These are phyloP conservation scores for Selaginella moellendorffii DNA, from an alignment of 75 land plant species.

Conservation along the genomic window DNA sequence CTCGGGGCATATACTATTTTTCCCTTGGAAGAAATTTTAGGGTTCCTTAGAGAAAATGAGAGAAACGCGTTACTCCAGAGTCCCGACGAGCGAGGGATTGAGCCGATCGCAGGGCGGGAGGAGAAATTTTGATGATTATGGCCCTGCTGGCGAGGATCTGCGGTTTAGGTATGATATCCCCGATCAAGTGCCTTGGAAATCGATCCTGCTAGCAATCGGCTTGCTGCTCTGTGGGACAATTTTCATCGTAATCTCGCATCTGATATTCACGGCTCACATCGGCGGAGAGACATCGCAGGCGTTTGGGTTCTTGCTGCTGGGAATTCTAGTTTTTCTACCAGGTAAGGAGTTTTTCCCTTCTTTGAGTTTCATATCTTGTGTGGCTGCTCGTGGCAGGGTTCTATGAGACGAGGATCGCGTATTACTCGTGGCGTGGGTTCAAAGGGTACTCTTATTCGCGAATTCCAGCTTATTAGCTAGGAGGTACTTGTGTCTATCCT, in stretches of 20 bases:
- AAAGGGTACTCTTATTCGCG: conserved; percentile 56
- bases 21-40: too few species aligned
- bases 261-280: conserved; percentile 82
- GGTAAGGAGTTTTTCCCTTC: conserved; percentile 27
- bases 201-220: conserved; percentile 68
- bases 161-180: conserved; percentile 46
- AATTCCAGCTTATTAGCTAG: conserved; percentile 61
- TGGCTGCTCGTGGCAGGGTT: conserved; percentile 40
- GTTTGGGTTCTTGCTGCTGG: conserved; percentile 56
- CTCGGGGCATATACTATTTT: too few species aligned
- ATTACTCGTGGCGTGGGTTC: conserved; percentile 88
- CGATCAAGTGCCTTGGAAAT: conserved; percentile 88
- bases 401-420: conserved; percentile 87
- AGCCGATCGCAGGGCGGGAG: too few species aligned
- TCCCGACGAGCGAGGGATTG: too few species aligned
- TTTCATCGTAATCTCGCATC: conserved; percentile 55
- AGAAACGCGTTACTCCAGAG: too few species aligned
- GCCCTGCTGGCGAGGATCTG: too few species aligned
- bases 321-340: conserved; percentile 78
- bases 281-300: conserved; percentile 76
- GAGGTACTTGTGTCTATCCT: too few species aligned
- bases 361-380: not conserved
- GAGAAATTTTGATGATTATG: too few species aligned
- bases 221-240: conserved; percentile 48
- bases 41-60: too few species aligned